A percentile compares a stretch with the other conserved stretches of the same genome.
These are phyloP conservation scores for Plenodomus biglobosus DNA, from an alignment of 2,329 filamentous ascomycete genomes.

Conservation along the genomic window DNA sequence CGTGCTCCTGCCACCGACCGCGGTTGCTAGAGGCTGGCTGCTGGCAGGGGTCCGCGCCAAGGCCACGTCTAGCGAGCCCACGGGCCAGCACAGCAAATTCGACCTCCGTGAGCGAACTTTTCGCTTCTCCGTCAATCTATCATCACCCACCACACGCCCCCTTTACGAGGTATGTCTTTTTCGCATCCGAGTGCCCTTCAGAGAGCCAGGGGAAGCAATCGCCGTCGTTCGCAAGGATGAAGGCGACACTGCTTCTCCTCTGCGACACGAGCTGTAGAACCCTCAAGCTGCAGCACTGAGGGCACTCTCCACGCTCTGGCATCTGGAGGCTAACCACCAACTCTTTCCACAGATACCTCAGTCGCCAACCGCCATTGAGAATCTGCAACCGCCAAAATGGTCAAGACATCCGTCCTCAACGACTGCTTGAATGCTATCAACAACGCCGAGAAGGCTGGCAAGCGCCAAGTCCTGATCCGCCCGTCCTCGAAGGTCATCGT, in stretches of 20 bases:
- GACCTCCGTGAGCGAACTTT: slow-evolving; percentile 28
- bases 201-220: slow-evolving; percentile 54
- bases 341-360: slow-evolving; percentile 59
- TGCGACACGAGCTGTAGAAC: slow-evolving; percentile 67
- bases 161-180: slow-evolving; percentile 43
- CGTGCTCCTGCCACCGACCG: slow-evolving; percentile 2
- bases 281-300: slow-evolving; percentile 55
- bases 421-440: slow-evolving; percentile 99
- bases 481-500: slow-evolving; percentile 99
- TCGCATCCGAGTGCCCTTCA: slow-evolving; percentile 51
- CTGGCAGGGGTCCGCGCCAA: slow-evolving; percentile 14
- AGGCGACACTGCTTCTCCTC: slow-evolving; percentile 52
- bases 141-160: slow-evolving; percentile 28
- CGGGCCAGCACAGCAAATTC: slow-evolving; percentile 26
- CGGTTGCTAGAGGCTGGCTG: slow-evolving; percentile 1
- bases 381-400: slow-evolving; percentile 88
- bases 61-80: slow-evolving; percentile 21
- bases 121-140: slow-evolving; percentile 19
- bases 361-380: slow-evolving; percentile 68
- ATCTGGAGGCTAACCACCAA: slow-evolving; percentile 62
- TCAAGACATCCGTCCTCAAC: slow-evolving; percentile 98
- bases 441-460: slow-evolving; percentile 99
- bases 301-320: slow-evolving; percentile 70
- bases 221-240: slow-evolving; percentile 29
- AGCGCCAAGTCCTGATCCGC: slow-evolving; percentile 98